Evolutionary conservation across 306 rosid species (phyloP).

Genomic region (Fragaria vesca): DNA sequence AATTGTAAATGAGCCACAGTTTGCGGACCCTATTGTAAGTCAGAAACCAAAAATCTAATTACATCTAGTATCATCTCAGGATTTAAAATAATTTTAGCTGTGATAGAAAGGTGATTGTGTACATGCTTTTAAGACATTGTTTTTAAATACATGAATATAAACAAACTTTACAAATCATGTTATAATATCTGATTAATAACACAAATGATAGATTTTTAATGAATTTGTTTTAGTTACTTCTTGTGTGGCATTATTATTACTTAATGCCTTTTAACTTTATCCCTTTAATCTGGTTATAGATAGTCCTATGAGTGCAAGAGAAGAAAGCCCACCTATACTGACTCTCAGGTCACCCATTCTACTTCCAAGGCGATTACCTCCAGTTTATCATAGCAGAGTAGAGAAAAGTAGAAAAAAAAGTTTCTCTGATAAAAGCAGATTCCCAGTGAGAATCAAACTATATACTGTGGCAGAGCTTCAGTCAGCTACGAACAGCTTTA

Average conservation of each 20-base stretch:
- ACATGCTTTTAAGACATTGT: not conserved
- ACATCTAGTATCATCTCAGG: conserved; percentile 2
- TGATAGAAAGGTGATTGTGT: not conserved
- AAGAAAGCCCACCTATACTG: conserved; percentile 51
- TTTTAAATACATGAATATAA: not conserved
- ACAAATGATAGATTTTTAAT: not conserved
- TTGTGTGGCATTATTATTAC: not conserved
- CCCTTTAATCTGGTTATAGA: conserved; percentile 30
- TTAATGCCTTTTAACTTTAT: not conserved
- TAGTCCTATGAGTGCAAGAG: conserved; percentile 33
- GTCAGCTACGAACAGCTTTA: conserved; percentile 72
- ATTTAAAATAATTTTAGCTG: not conserved
- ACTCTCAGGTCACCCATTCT: conserved; percentile 49
- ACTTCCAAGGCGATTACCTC: conserved; percentile 57
- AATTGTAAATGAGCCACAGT: not conserved
- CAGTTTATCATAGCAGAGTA: conserved; percentile 43
- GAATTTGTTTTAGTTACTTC: conserved; percentile 12
- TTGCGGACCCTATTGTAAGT: not conserved
- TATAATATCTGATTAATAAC: not conserved
- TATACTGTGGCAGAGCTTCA: conserved; percentile 75
- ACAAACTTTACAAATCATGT: not conserved
- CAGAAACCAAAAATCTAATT: not conserved
- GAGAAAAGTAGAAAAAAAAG: conserved; percentile 56
- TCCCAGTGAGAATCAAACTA: conserved; percentile 54
- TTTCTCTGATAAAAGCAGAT: conserved; percentile 53